phyloP scores from a whole-genome alignment of 2,329 filamentous ascomycete genomes.

The Tolypocladium amazonense region DNA sequence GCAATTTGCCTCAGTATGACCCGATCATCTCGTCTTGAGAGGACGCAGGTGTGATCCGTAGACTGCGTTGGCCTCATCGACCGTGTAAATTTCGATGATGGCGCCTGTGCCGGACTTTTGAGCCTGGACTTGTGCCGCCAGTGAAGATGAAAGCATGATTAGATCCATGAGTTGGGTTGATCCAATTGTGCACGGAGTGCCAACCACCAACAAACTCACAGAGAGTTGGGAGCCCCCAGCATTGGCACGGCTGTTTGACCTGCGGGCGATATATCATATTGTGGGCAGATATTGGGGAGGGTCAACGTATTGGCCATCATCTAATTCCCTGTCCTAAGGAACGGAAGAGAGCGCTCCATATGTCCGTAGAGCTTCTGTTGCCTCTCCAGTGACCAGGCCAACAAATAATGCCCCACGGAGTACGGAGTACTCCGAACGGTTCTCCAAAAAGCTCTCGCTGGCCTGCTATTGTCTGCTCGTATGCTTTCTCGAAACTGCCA shows the following conservation, averaged over 20 bases:
- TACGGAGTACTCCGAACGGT: no score
- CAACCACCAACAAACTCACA: neutral
- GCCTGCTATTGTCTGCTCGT: neutral
- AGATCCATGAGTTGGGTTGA: neutral
- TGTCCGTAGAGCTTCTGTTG: neutral
- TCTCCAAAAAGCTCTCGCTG: neutral
- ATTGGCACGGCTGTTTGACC: neutral
- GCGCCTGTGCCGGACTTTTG: neutral
- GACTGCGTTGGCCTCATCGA: neutral
- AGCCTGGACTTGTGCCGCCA: neutral
- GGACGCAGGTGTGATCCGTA: neutral
- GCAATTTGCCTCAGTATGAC: neutral
- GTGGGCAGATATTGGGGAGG: conserved; percentile 1
- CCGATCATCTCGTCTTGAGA: neutral
- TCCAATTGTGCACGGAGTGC: neutral
- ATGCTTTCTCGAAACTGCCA: neutral
- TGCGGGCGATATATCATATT: conserved; percentile 9
- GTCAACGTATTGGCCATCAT: neutral
- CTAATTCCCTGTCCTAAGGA: neutral
- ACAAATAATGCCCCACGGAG: neutral
- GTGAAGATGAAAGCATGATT: neutral
- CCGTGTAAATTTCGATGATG: neutral
- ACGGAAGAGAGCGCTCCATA: neutral
- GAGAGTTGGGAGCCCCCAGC: neutral
- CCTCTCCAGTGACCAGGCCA: neutral